Evolutionary conservation across 345 rosid species (phyloP).

Genomic region (Gossypium turneri): DNA sequence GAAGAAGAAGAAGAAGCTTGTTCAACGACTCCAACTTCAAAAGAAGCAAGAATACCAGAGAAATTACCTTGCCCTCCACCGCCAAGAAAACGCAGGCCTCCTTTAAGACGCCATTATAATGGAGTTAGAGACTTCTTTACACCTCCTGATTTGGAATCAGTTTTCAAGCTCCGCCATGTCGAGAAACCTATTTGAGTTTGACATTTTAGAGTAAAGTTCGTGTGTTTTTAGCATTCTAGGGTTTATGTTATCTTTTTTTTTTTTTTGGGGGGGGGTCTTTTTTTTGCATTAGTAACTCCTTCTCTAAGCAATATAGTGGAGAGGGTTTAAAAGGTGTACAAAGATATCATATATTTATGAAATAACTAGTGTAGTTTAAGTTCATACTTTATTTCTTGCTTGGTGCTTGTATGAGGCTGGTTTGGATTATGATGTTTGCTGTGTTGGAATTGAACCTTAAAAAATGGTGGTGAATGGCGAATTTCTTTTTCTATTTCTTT

Average conservation of each 20-base stretch:
- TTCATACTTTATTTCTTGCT: background rate
- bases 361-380: constrained; percentile 27
- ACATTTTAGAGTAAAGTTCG: constrained; percentile 17
- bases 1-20: constrained; percentile 34
- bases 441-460: constrained; percentile 6
- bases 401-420: constrained; percentile 11
- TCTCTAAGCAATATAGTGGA: constrained; percentile 10
- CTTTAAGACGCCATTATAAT: constrained; percentile 44
- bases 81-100: constrained; percentile 66
- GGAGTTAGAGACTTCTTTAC: constrained; percentile 70
- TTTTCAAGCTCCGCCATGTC: constrained; percentile 53
- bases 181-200: constrained; percentile 45
- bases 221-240: constrained; percentile 8
- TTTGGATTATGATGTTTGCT: background rate
- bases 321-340: constrained; percentile 37
- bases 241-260: background rate
- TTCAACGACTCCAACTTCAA: constrained; percentile 76
- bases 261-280: background rate
- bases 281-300: constrained; percentile 15
- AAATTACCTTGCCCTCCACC: constrained; percentile 74
- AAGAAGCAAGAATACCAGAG: constrained; percentile 71
- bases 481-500: too few relatives aligned
- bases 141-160: constrained; percentile 78
- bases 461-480: background rate
- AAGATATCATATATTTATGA: constrained; percentile 33